Evolutionary conservation across 2,329 filamentous ascomycete genomes (phyloP).

Genomic region (Aspergillus tubingensis): DNA sequence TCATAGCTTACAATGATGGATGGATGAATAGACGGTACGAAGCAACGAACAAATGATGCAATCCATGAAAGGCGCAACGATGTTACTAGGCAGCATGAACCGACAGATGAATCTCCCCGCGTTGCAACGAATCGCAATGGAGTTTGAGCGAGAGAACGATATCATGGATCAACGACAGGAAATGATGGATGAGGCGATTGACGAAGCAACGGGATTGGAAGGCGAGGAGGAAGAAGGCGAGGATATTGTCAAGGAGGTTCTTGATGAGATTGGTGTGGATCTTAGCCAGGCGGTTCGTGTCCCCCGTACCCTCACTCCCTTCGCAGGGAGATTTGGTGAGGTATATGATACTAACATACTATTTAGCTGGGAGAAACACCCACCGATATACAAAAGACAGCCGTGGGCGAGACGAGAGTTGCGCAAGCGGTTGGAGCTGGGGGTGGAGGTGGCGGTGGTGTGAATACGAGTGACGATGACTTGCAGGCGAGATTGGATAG

Average conservation of each 20-base stretch:
- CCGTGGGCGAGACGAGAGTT: constrained; percentile 73
- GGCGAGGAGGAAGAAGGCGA: constrained; percentile 89
- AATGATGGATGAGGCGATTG: constrained; percentile 99
- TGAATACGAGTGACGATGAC: constrained; percentile 74
- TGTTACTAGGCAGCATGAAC: constrained; percentile 94
- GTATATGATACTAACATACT: constrained; percentile 22
- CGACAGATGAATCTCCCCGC: constrained; percentile 95
- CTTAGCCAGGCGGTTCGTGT: constrained; percentile 79
- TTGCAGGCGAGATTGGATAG: constrained; percentile 92
- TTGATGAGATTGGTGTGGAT: constrained; percentile 96
- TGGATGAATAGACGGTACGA: constrained; percentile 72
- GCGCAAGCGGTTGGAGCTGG: constrained; percentile 74
- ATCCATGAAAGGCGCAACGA: constrained; percentile 97
- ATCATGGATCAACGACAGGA: constrained; percentile 99
- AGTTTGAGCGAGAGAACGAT: constrained; percentile 98
- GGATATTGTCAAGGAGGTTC: constrained; percentile 91
- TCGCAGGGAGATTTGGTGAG: background rate
- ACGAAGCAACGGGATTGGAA: constrained; percentile 88
- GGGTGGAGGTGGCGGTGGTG: constrained; percentile 45
- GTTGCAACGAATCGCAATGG: constrained; percentile 95
- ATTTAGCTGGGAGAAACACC: constrained; percentile 86
- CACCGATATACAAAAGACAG: constrained; percentile 72
- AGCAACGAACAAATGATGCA: constrained; percentile 99
- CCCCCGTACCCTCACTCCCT: background rate
- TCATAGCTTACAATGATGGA: constrained; percentile 5